Base-by-base conservation (phyloP, 2,329 filamentous ascomycete genomes). In the Aspergillus sp. region DNA sequence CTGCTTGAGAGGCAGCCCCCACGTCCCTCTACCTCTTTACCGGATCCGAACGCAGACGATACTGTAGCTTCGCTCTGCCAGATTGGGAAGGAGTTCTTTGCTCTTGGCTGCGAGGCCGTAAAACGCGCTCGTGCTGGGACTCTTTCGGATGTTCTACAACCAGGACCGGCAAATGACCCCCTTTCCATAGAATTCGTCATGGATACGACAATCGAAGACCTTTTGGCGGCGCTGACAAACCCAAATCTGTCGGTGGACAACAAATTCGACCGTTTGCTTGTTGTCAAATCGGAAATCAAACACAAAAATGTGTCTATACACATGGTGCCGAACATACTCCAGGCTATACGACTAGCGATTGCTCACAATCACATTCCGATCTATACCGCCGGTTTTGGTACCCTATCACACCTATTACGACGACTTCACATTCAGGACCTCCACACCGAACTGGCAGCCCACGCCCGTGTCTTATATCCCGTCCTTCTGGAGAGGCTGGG, bases 241-340 rank as follows among this genome's bases (percentile, higher is more conserved):
- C 81, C 83, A 62, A 88, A 89, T 62, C 80, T 82, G 34, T 80
- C 84, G 45, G 78, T 89, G 62, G 88, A 92, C 64, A 74, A 80
- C 47, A 91, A 91, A 69, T 81, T 91, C 58, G 78, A 84, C 58
- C 81, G 83, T 49, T 83, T 96, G 62, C 89, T 85, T 54, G 80
- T 78, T 64, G 78, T 92, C 73, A 96, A 96, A 75, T 91, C 89
- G 41, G 84, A 86, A 70, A 96, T 96, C 79, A 96, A 96, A 73
- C 91, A 96, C 72, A 88, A 89, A 69, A 91, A 91, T 76, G 89
- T 96, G 43, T 90, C 91, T 55, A 90, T 95, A 31, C 59, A 62
- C 38, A 81, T 81, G 64, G 82, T 95, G 62, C 75, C 84, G 21
- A 79, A 84, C 53, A 84, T 96, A 58, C 95, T 96, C 73, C 91